phyloP scores from a whole-genome alignment of 108 stramenopile genomes.

The Schizochytrium sp. region DNA sequence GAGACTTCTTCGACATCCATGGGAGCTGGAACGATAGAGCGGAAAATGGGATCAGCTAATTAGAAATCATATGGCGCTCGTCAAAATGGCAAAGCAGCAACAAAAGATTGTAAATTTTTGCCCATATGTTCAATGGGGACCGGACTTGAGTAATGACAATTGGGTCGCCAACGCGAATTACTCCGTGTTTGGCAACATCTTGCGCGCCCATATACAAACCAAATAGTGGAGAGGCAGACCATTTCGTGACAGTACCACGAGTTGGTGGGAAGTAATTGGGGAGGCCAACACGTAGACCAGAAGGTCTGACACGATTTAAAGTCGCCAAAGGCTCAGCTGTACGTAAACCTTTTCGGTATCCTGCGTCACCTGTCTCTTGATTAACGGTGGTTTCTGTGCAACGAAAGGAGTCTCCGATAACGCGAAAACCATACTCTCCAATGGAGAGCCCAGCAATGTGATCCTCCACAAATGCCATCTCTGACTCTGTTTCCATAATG shows the following conservation, averaged over 20 bases:
- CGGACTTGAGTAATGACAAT: too few relatives aligned
- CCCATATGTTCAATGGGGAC: too few relatives aligned
- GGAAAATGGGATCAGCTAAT: too few relatives aligned
- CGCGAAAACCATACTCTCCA: neutral
- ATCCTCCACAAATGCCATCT: constrained; percentile 2
- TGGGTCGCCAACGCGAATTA: too few relatives aligned
- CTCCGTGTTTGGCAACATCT: neutral
- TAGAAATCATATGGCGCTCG: too few relatives aligned
- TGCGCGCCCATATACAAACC: constrained; percentile 5
- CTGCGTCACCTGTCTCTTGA: constrained; percentile 12
- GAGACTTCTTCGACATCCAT: too few relatives aligned
- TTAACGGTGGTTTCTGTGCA: constrained; percentile 20
- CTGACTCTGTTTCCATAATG: neutral
- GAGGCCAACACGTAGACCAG: neutral
- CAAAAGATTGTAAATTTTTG: too few relatives aligned
- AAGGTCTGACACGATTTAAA: neutral
- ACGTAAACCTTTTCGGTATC: neutral
- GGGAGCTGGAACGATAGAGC: too few relatives aligned
- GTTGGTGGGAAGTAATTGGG: neutral
- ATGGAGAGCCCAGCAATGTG: neutral
- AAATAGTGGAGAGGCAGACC: neutral
- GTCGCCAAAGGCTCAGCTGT: constrained; percentile 30
- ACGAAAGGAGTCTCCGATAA: neutral
- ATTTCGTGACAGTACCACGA: neutral
- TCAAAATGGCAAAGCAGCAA: too few relatives aligned